Base-by-base conservation (phyloP, 2,329 filamentous ascomycete genomes). In the Paraconiothyrium brasiliense region DNA sequence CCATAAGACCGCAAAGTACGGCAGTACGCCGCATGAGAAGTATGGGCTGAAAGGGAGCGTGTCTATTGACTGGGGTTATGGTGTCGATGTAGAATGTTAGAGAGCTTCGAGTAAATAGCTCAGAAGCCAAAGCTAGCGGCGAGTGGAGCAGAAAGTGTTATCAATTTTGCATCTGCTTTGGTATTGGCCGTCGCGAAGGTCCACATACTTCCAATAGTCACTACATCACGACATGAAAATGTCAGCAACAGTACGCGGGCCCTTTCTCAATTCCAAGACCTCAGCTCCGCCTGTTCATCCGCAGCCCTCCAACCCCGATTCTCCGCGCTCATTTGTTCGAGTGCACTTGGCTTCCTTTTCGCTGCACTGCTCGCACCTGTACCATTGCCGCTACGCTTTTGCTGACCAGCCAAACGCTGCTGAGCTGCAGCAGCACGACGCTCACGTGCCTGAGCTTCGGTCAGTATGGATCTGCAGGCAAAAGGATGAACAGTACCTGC, bases 271-370 rank as follows among this genome's bases (percentile, higher is more conserved):
- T 75, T 69, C 66, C 67, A 75, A 46, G 67, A 65, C 55, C 72
- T 65, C 52, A 76, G 58, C 22, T 71, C 69, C 9, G 69, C 66
- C 54, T 71, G 66, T 43, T 68, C 67, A 62, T 76, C 75, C 32
- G 67, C 69, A 43, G 70, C 71, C 48, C 74, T 68, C 67, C 68
- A 77, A 11, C 73, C 71, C 43, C 69, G 52, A 46, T 76, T 76
- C 62, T 76, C 72, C 50, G 58, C 70, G 50, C 72, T 75, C 64
- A 71, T 58, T 59, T 74, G 58, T 59, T 75, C 71, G 1, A 77
- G 63, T 27, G 72, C 71, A 43, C 54, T 73, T 24, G 61, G 50
- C 61, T 71, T 75, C 60, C 67, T 75, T 2, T 56, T 66, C 13
- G 59, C 1, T 14, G 59, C 62, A n/a, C 62, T 34, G 11, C 24